phyloP scores from a whole-genome alignment of 805 yeast genomes.

The Starmerella floricola region DNA sequence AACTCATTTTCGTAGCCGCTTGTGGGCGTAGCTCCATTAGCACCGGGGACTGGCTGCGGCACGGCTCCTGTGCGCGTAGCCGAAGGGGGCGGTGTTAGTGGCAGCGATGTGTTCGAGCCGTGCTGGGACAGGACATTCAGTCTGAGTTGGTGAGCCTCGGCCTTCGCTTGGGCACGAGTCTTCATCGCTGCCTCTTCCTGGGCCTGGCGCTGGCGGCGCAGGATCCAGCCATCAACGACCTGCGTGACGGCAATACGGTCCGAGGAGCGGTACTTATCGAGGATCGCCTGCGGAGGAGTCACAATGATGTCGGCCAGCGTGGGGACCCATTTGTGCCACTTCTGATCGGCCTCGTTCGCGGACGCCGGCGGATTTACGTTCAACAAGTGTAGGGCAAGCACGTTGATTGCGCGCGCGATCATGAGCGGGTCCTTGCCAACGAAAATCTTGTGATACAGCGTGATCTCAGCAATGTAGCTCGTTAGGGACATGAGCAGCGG shows the following conservation, averaged over 20 bases:
- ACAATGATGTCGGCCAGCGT: conserved; percentile 28
- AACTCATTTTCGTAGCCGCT: conserved; percentile 10
- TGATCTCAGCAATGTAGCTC: conserved; percentile 29
- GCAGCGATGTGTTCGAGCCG: conserved; percentile 18
- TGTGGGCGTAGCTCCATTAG: background rate
- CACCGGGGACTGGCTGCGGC: background rate
- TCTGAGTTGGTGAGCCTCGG: conserved; percentile 11
- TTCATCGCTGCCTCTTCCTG: conserved; percentile 20
- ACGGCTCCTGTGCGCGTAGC: conserved; percentile 25
- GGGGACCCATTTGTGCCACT: conserved; percentile 26
- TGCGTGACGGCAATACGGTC: conserved; percentile 27
- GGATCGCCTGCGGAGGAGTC: conserved; percentile 29
- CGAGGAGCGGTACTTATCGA: conserved; percentile 30
- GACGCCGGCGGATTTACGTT: conserved; percentile 12
- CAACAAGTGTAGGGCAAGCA: conserved; percentile 25
- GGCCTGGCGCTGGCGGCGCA: conserved; percentile 26
- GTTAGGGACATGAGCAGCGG: conserved; percentile 26
- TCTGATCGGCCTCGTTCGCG: conserved; percentile 15
- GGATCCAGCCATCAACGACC: conserved; percentile 26
- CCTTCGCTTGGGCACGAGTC: conserved; percentile 16
- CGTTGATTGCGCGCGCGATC: conserved; percentile 28
- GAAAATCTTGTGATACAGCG: conserved; percentile 29
- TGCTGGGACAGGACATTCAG: conserved; percentile 10
- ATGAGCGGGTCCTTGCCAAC: conserved; percentile 25
- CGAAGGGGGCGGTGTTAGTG: conserved; percentile 30